Conservation (phyloP, 2,329 filamentous ascomycete species). For the Epichloe sp. region DNA sequence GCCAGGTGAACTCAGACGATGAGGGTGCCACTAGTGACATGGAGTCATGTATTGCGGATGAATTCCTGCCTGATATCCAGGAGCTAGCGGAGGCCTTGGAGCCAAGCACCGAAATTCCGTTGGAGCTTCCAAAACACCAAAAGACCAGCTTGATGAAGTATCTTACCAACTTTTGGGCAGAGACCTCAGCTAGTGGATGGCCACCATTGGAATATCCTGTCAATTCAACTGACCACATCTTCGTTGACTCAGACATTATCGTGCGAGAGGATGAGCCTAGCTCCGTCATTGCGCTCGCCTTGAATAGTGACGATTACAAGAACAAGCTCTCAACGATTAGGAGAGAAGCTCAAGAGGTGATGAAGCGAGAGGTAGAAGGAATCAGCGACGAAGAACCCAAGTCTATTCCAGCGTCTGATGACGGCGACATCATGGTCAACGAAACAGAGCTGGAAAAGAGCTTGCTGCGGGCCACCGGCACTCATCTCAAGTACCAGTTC, state of each 20-base stretch:
- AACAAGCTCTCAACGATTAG: conserved; percentile 62
- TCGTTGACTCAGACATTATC: conserved; percentile 92
- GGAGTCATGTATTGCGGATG: conserved; percentile 56
- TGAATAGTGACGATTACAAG: conserved; percentile 79
- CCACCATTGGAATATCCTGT: conserved; percentile 84
- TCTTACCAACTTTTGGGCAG: conserved; percentile 95
- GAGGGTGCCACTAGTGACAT: conserved; percentile 58
- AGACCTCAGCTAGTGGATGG: conserved; percentile 93
- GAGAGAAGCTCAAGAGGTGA: conserved; percentile 30
- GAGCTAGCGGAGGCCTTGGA: conserved; percentile 51
- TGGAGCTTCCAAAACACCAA: conserved; percentile 82
- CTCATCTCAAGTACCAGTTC: conserved; percentile 93
- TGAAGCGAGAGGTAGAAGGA: conserved; percentile 23
- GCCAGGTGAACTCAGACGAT: conserved; percentile 52
- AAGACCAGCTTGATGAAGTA: conserved; percentile 91
- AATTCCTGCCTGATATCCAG: conserved; percentile 50
- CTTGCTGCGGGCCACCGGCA: conserved; percentile 71
- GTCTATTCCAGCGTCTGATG: conserved; percentile 22
- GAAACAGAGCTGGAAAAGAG: conserved; percentile 75
- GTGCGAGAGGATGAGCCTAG: conserved; percentile 95
- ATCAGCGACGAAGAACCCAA: conserved; percentile 16
- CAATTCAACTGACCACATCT: conserved; percentile 79
- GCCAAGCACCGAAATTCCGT: conserved; percentile 43
- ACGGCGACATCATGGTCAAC: conserved; percentile 28
- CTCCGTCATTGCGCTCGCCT: conserved; percentile 84